phyloP scores from a whole-genome alignment of 2,329 filamentous ascomycete genomes.

The Reticulascus tulasneorum region DNA sequence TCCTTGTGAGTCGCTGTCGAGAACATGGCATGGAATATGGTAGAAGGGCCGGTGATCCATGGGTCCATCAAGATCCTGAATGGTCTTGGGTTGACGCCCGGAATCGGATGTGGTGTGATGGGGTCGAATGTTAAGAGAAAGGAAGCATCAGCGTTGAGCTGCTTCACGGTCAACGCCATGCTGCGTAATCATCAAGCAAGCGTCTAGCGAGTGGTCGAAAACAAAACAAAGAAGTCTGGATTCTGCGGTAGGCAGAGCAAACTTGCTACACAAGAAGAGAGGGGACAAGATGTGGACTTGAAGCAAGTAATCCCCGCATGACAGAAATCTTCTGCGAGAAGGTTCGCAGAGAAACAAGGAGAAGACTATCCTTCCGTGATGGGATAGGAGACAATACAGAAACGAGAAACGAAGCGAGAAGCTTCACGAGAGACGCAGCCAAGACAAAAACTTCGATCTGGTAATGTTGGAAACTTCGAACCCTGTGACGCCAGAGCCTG shows the following conservation, averaged over 20 bases:
- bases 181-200: not conserved
- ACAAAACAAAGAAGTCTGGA: not conserved
- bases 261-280: not conserved
- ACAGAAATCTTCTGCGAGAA: not conserved
- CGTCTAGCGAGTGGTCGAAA: not conserved
- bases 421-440: too few relatives aligned
- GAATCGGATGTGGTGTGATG: slow-evolving; percentile 35
- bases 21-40: slow-evolving; percentile 57
- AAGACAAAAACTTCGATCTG: slow-evolving; percentile 7
- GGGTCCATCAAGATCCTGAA: slow-evolving; percentile 71
- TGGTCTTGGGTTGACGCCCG: slow-evolving; percentile 36
- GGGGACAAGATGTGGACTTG: not conserved
- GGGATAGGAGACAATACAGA: too few relatives aligned
- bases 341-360: slow-evolving; percentile 2
- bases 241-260: not conserved
- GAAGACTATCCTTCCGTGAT: too few relatives aligned
- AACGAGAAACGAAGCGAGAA: slow-evolving; percentile 11
- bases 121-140: slow-evolving; percentile 63
- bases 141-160: slow-evolving; percentile 61
- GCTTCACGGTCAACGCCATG: slow-evolving; percentile 62
- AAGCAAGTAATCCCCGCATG: slow-evolving; percentile 8
- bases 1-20: slow-evolving; percentile 54
- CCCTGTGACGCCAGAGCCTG: slow-evolving; percentile 8
- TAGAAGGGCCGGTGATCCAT: slow-evolving; percentile 60
- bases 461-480: slow-evolving; percentile 6